Evolutionary conservation across 768 basidiomycete species (phyloP).

Genomic region (Pilatotrama ljubarskyi): DNA sequence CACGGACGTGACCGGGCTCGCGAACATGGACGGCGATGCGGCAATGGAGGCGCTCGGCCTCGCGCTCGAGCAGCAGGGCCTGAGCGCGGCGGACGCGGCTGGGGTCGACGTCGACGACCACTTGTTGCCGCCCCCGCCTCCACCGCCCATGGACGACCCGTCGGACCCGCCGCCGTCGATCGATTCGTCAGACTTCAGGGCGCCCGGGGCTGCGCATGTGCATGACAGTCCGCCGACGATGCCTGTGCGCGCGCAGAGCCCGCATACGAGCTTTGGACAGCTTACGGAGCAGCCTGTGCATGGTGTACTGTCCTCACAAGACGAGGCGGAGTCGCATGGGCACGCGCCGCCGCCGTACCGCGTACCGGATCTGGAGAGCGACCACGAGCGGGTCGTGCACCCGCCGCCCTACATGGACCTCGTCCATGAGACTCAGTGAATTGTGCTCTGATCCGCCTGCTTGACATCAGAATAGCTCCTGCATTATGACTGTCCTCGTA

Average conservation of each 20-base stretch:
- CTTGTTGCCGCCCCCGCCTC: conserved; percentile 65
- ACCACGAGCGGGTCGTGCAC: conserved; percentile 33
- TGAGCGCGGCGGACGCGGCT: conserved; percentile 23
- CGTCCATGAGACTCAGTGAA: conserved; percentile 17
- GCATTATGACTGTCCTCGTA: not conserved
- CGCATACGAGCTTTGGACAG: conserved; percentile 19
- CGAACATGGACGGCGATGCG: conserved; percentile 49
- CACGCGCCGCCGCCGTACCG: conserved; percentile 82
- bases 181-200: conserved; percentile 68
- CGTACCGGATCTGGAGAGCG: conserved; percentile 44
- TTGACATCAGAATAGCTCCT: not conserved
- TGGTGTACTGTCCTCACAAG: conserved; percentile 4
- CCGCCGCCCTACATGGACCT: conserved; percentile 42
- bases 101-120: conserved; percentile 31
- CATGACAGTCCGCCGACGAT: conserved; percentile 14
- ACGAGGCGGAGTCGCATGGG: conserved; percentile 37
- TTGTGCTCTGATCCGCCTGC: not conserved
- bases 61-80: conserved; percentile 49
- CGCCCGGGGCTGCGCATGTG: conserved; percentile 28
- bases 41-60: conserved; percentile 60
- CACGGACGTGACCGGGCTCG: conserved; percentile 66
- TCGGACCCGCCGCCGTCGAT: conserved; percentile 88
- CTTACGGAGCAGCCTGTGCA: conserved; percentile 15
- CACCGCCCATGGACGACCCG: conserved; percentile 83
- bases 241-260: conserved; percentile 24